A percentile compares a stretch with the other conserved stretches of the same genome.
Conservation (phyloP, 495 filamentous ascomycete species). For the Lasiosphaeris hirsuta region DNA sequence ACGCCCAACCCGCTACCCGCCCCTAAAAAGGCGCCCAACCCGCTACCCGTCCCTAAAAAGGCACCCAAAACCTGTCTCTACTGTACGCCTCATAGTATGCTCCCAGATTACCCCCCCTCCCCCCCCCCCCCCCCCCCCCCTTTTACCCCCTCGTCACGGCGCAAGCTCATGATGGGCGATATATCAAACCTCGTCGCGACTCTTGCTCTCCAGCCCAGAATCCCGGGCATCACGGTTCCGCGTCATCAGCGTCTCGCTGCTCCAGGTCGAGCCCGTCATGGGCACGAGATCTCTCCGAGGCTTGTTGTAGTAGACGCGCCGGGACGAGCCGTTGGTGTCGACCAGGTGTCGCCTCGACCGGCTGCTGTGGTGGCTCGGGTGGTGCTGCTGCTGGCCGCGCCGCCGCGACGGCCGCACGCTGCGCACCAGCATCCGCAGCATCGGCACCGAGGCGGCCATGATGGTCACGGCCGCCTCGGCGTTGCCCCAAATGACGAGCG, state of each 20-base stretch:
- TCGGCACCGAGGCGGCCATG: slow-evolving; percentile 34
- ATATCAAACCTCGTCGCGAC: not conserved
- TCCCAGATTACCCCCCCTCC: too few relatives aligned
- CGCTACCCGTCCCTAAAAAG: too few relatives aligned
- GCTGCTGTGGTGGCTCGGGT: slow-evolving; percentile 2
- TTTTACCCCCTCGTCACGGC: too few relatives aligned
- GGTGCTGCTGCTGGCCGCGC: not conserved
- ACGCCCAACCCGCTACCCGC: too few relatives aligned
- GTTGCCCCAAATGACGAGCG: slow-evolving; percentile 26
- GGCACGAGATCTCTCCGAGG: slow-evolving; percentile 26
- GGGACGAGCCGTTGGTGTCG: slow-evolving; percentile 16
- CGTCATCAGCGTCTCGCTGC: slow-evolving; percentile 10
- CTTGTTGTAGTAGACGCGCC: slow-evolving; percentile 24
- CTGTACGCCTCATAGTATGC: not conserved
- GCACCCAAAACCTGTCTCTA: too few relatives aligned
- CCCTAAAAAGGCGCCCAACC: too few relatives aligned
- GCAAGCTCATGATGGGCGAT: too few relatives aligned
- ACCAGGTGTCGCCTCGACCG: slow-evolving; percentile 10
- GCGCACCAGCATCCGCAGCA: slow-evolving; percentile 28
- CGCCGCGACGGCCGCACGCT: slow-evolving; percentile 10
- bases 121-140: too few relatives aligned
- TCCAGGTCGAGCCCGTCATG: slow-evolving; percentile 26
- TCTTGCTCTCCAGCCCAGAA: slow-evolving; percentile 2
- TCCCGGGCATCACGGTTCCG: not conserved
- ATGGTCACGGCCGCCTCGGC: slow-evolving; percentile 35